A percentile compares a stretch with the other conserved stretches of the same genome.
phyloP scores from a whole-genome alignment of 495 filamentous ascomycete genomes.

The Eremomyces bilateralis region DNA sequence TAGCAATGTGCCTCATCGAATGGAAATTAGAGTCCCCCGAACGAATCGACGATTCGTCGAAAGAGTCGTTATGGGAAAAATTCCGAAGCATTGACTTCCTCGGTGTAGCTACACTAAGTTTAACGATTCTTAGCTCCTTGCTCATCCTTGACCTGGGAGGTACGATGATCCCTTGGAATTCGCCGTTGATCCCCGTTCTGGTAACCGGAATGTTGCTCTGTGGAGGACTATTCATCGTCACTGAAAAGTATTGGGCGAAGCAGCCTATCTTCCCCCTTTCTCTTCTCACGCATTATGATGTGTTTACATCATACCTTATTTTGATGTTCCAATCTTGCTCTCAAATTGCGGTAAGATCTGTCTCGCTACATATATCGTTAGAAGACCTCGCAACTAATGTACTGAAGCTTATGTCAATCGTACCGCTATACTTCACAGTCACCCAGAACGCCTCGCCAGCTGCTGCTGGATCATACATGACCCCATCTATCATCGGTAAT shows the following conservation, averaged over 20 bases:
- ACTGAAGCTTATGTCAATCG: slow-evolving; percentile 27
- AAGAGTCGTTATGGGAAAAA: too few species aligned
- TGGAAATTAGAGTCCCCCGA: slow-evolving; percentile 21
- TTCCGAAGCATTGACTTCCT: neutral
- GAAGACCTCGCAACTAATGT: slow-evolving; percentile 9
- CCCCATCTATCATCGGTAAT: slow-evolving; percentile 45
- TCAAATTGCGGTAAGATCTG: slow-evolving; percentile 30
- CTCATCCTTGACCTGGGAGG: neutral
- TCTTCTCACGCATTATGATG: slow-evolving; percentile 32
- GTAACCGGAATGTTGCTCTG: neutral
- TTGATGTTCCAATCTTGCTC: slow-evolving; percentile 30
- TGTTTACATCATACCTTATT: slow-evolving; percentile 31
- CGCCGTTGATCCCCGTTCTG: neutral
- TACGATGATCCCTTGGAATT: neutral
- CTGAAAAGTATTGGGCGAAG: slow-evolving; percentile 20
- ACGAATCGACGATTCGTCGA: too few species aligned
- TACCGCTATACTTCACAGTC: slow-evolving; percentile 53
- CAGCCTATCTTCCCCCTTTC: slow-evolving; percentile 42
- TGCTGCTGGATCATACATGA: slow-evolving; percentile 34
- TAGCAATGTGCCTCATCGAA: slow-evolving; percentile 29
- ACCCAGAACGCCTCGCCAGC: slow-evolving; percentile 32
- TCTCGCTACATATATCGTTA: slow-evolving; percentile 3
- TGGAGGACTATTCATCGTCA: neutral
- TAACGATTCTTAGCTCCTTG: neutral
- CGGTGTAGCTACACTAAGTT: neutral